Evolutionary conservation across 1,284 basidiomycete genomes (phyloP).

Genomic region (Paramarasmius palmivorus): DNA sequence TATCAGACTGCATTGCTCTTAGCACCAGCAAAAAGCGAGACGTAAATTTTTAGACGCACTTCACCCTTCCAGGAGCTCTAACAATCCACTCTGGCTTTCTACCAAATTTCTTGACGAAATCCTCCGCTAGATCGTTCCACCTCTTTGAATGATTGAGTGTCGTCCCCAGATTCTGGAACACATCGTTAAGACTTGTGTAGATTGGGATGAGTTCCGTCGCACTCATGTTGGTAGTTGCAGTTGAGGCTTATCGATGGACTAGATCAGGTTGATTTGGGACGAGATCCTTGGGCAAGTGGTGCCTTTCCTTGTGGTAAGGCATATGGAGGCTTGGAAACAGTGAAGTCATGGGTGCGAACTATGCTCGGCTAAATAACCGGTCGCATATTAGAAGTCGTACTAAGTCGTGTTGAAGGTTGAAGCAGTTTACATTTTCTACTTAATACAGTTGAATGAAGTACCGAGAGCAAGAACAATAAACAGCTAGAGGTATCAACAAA

Average conservation of each 20-base stretch:
- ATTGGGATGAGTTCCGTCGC: slow-evolving; percentile 65
- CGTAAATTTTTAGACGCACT: slow-evolving; percentile 60
- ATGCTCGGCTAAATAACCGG: too few relatives aligned
- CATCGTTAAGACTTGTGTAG: slow-evolving; percentile 59
- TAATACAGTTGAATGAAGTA: too few relatives aligned
- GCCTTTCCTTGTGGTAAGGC: too few relatives aligned
- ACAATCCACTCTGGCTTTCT: slow-evolving; percentile 69
- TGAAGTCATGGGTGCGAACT: too few relatives aligned
- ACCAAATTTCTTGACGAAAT: slow-evolving; percentile 70
- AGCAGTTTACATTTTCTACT: too few relatives aligned
- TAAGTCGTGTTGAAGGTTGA: too few relatives aligned
- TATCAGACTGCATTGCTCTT: slow-evolving; percentile 31
- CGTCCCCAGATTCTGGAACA: slow-evolving; percentile 57
- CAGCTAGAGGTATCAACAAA: too few relatives aligned
- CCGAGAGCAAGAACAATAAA: too few relatives aligned
- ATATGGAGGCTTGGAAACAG: too few relatives aligned
- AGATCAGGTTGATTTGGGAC: neutral
- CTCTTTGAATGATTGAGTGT: slow-evolving; percentile 62
- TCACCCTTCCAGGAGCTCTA: slow-evolving; percentile 84
- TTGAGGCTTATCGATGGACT: neutral
- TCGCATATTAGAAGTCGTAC: too few relatives aligned
- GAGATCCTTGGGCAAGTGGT: too few relatives aligned
- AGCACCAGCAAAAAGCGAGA: neutral
- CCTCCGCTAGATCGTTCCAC: slow-evolving; percentile 64
- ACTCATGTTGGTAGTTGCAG: slow-evolving; percentile 41